Conservation (phyloP, 1,284 basidiomycete genomes). For the Anthracocystis setariae region DNA sequence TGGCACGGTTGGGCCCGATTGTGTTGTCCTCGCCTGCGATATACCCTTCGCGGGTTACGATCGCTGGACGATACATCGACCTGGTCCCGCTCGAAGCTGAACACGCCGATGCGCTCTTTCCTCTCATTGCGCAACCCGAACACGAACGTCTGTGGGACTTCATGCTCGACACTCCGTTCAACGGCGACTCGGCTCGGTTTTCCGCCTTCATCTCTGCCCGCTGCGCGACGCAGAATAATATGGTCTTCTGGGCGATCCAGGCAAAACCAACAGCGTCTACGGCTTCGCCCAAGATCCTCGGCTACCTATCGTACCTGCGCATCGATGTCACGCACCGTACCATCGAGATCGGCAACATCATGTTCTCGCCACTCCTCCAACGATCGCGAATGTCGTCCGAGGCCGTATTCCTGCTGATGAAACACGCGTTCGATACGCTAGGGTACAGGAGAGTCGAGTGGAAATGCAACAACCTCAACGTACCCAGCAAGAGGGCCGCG, state of each 20-base stretch:
- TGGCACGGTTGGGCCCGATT: slow-evolving; percentile 18
- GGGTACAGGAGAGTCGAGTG: slow-evolving; percentile 54
- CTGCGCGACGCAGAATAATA: slow-evolving; percentile 16
- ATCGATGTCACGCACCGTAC: slow-evolving; percentile 32
- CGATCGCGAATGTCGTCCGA: slow-evolving; percentile 47
- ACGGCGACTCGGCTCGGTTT: slow-evolving; percentile 22
- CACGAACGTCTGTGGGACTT: slow-evolving; percentile 42
- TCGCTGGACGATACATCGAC: slow-evolving; percentile 36
- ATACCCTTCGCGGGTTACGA: slow-evolving; percentile 19
- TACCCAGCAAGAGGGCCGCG: slow-evolving; percentile 48
- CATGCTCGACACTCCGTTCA: slow-evolving; percentile 28
- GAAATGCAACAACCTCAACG: slow-evolving; percentile 57
- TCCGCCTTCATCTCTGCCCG: slow-evolving; percentile 9
- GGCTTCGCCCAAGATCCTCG: slow-evolving; percentile 10
- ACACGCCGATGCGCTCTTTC: slow-evolving; percentile 28
- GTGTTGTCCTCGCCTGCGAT: slow-evolving; percentile 17
- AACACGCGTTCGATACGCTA: slow-evolving; percentile 38
- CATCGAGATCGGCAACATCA: slow-evolving; percentile 54
- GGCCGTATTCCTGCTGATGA: slow-evolving; percentile 39
- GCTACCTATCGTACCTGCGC: slow-evolving; percentile 32
- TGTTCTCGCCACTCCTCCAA: slow-evolving; percentile 45
- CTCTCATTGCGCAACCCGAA: slow-evolving; percentile 20
- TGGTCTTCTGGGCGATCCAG: slow-evolving; percentile 39
- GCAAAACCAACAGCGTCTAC: slow-evolving; percentile 17
- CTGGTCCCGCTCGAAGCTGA: slow-evolving; percentile 19